These are phyloP conservation scores for Acacia pycnantha DNA, from an alignment of 331 rosid species.

Conservation along the genomic window DNA sequence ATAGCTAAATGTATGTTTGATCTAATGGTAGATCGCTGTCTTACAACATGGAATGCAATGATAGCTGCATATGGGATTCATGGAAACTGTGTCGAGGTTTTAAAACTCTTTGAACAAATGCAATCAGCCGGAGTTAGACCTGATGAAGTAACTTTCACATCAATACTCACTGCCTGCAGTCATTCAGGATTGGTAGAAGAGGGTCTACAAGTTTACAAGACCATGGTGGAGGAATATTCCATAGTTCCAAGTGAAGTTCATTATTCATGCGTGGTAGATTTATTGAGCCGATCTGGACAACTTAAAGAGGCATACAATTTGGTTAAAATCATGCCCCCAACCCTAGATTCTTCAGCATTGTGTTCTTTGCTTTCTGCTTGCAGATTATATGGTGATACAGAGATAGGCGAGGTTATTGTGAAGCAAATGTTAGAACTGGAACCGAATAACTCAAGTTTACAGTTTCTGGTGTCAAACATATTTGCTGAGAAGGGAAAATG, in stretches of 20 bases:
- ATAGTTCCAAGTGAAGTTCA: conserved; percentile 51
- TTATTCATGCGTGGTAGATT: conserved; percentile 50
- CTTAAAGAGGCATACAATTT: conserved; percentile 49
- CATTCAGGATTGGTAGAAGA: conserved; percentile 51
- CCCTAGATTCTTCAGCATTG: conserved; percentile 36
- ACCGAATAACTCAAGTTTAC: conserved; percentile 32
- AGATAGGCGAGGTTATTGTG: conserved; percentile 38
- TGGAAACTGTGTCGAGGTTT: conserved; percentile 39
- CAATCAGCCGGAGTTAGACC: conserved; percentile 35
- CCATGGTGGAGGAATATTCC: conserved; percentile 39
- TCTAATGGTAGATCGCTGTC: conserved; percentile 38
- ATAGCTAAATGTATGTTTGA: conserved; percentile 43
- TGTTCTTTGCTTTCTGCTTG: conserved; percentile 55
- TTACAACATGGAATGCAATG: conserved; percentile 61
- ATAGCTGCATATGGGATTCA: conserved; percentile 54
- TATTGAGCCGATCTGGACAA: conserved; percentile 52
- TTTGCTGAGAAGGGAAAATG: conserved; percentile 52
- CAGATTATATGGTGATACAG: conserved; percentile 41
- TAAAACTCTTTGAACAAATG: conserved; percentile 47
- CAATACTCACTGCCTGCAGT: conserved; percentile 57
- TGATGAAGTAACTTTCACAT: conserved; percentile 50
- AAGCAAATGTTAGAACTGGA: conserved; percentile 38
- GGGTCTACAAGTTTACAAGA: conserved; percentile 41
- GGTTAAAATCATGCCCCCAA: conserved; percentile 39
- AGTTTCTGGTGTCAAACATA: conserved; percentile 38